A percentile compares a stretch with the other conserved stretches of the same genome.
These are phyloP conservation scores for Trichoderma sp. DNA, from an alignment of 2,329 filamentous ascomycete genomes.

Conservation along the genomic window DNA sequence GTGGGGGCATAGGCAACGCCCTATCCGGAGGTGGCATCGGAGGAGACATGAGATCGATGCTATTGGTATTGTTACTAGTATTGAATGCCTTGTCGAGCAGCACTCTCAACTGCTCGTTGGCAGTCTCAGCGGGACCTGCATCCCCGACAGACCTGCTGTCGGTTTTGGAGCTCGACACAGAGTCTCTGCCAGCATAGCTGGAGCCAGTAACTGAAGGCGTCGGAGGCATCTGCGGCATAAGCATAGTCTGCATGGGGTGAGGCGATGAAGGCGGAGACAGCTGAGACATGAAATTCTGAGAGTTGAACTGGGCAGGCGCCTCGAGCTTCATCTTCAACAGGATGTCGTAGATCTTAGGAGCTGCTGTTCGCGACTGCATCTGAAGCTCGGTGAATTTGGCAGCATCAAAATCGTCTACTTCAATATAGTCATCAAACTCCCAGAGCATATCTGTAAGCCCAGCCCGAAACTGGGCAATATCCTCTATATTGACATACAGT, in stretches of 20 bases:
- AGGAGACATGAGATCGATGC: slow-evolving; percentile 7
- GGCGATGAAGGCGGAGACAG: slow-evolving; percentile 38
- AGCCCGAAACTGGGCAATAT: slow-evolving; percentile 53
- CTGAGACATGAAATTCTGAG: slow-evolving; percentile 36
- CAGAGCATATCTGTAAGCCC: slow-evolving; percentile 57
- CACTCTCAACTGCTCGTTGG: slow-evolving; percentile 38
- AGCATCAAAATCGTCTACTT: slow-evolving; percentile 55
- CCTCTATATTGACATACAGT: slow-evolving; percentile 43
- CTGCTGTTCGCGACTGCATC: slow-evolving; percentile 52
- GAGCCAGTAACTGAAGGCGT: slow-evolving; percentile 11
- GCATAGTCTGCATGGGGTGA: slow-evolving; percentile 27
- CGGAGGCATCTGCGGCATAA: slow-evolving; percentile 16
- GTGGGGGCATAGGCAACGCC: slow-evolving; percentile 13
- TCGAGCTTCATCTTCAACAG: slow-evolving; percentile 59
- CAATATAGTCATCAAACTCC: slow-evolving; percentile 61
- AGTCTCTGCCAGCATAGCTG: slow-evolving; percentile 35
- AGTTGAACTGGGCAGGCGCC: slow-evolving; percentile 36
- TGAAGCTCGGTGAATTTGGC: slow-evolving; percentile 55
- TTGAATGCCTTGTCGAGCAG: slow-evolving; percentile 28
- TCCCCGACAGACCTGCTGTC: slow-evolving; percentile 31
- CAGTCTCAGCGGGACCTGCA: slow-evolving; percentile 35
- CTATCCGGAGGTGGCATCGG: slow-evolving; percentile 13
- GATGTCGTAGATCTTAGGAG: slow-evolving; percentile 54
- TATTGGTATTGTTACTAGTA: slow-evolving; percentile 1
- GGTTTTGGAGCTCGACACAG: slow-evolving; percentile 33